Percentiles rank a stretch among this genome's conserved stretches.
These are phyloP conservation scores for Vanrija humicola DNA, from an alignment of 1,284 basidiomycete species.

Conservation along the genomic window DNA sequence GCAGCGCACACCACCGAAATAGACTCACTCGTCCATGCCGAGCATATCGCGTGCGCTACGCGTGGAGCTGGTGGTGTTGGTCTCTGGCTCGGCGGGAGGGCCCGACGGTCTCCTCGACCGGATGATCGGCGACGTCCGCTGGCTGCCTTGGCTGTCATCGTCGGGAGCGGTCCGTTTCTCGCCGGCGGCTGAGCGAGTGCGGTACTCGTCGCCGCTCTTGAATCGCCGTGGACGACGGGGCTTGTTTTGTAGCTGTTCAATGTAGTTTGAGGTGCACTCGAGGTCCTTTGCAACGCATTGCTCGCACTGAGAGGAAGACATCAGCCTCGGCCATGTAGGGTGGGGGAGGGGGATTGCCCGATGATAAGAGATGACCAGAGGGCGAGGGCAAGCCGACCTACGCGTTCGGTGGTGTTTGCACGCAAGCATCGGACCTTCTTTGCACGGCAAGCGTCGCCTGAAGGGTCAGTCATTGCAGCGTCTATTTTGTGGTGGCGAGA, in stretches of 20 bases:
- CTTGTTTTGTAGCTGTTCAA: constrained; percentile 36
- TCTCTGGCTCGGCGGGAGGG: neutral
- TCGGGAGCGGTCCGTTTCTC: neutral
- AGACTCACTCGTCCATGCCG: constrained; percentile 5
- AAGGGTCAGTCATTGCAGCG: too few species aligned
- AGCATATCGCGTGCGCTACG: neutral
- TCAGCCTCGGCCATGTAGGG: neutral
- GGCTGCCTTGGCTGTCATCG: neutral
- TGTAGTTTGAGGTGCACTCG: constrained; percentile 40
- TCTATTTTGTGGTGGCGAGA: too few species aligned
- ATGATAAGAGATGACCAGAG: neutral
- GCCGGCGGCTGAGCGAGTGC: neutral
- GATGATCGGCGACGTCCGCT: neutral
- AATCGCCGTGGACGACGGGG: constrained; percentile 21
- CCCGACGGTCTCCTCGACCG: neutral
- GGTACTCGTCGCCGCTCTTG: constrained; percentile 6
- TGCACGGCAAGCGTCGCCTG: constrained; percentile 61
- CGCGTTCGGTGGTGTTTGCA: constrained; percentile 10
- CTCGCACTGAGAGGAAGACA: constrained; percentile 25
- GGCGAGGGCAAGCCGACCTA: constrained; percentile 1
- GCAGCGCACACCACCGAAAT: neutral
- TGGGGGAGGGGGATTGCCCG: neutral
- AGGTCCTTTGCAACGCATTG: constrained; percentile 32
- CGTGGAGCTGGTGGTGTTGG: neutral
- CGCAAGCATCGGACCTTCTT: constrained; percentile 39